Evolutionary conservation across 495 filamentous ascomycete genomes (phyloP).

Genomic region (Lineolata rhizophorae): DNA sequence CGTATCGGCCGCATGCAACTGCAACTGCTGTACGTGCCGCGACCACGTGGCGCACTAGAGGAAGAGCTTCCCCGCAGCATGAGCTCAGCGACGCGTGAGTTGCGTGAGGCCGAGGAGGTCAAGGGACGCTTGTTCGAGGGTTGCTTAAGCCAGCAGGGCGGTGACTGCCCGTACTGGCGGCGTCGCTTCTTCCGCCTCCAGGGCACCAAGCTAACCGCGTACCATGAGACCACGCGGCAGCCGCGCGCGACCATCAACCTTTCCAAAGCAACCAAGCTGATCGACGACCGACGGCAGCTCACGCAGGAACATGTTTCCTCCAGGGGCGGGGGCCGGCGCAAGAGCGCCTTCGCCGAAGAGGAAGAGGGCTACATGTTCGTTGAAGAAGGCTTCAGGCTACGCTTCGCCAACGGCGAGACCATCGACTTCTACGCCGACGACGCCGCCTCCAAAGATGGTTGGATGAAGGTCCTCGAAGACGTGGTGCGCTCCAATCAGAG

Average conservation of each 20-base stretch:
- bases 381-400: slow-evolving; percentile 94
- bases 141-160: slow-evolving; percentile 82
- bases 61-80: slow-evolving; percentile 98
- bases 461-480: slow-evolving; percentile 81
- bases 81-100: slow-evolving; percentile 78
- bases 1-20: slow-evolving; percentile 84
- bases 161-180: slow-evolving; percentile 97
- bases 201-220: slow-evolving; percentile 79
- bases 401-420: slow-evolving; percentile 90
- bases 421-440: slow-evolving; percentile 98
- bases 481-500: no score
- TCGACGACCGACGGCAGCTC: slow-evolving; percentile 74
- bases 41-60: slow-evolving; percentile 68
- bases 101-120: slow-evolving; percentile 65
- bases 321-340: slow-evolving; percentile 47
- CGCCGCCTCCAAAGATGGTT: slow-evolving; percentile 63
- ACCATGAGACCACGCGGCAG: slow-evolving; percentile 86
- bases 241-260: slow-evolving; percentile 93
- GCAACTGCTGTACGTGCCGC: slow-evolving; percentile 83
- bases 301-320: slow-evolving; percentile 25
- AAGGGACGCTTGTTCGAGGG: slow-evolving; percentile 62
- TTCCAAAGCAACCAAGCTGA: slow-evolving; percentile 78
- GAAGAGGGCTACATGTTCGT: slow-evolving; percentile 99
- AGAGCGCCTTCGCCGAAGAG: slow-evolving; percentile 91
- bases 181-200: slow-evolving; percentile 91